Percentiles rank a stretch among this genome's conserved stretches.
phyloP scores from a whole-genome alignment of 2,329 filamentous ascomycete species.

The Monosporascus sp. region DNA sequence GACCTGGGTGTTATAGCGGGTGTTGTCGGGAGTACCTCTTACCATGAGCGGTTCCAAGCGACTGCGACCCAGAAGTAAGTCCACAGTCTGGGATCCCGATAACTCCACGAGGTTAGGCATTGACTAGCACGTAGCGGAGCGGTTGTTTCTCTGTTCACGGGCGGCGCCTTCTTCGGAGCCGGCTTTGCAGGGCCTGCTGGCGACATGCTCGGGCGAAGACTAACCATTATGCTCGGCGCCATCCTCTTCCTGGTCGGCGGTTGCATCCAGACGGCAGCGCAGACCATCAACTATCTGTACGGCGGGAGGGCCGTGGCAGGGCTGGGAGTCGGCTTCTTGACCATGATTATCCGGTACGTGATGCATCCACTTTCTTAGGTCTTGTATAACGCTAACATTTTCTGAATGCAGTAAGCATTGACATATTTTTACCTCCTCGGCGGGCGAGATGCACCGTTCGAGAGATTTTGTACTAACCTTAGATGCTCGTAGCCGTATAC shows the following conservation, averaged over 20 bases:
- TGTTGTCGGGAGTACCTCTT: constrained; percentile 44
- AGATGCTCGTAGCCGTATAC: constrained; percentile 48
- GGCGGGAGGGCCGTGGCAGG: constrained; percentile 66
- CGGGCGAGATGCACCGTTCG: background rate
- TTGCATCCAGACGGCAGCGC: constrained; percentile 65
- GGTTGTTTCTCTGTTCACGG: constrained; percentile 74
- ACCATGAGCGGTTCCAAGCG: constrained; percentile 33
- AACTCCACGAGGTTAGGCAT: background rate
- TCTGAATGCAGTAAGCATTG: constrained; percentile 4
- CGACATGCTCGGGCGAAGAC: constrained; percentile 54
- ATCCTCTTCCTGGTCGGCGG: constrained; percentile 69
- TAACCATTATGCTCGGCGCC: constrained; percentile 67
- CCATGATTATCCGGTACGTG: constrained; percentile 34
- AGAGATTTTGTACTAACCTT: constrained; percentile 13
- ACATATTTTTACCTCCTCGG: background rate
- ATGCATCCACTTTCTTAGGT: constrained; percentile 30
- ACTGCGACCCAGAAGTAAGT: constrained; percentile 32
- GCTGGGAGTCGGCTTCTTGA: constrained; percentile 45
- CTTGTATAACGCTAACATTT: constrained; percentile 31
- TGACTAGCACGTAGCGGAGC: constrained; percentile 44
- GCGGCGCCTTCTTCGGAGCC: constrained; percentile 59
- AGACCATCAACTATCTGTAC: constrained; percentile 55
- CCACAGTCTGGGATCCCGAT: background rate
- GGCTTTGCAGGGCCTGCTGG: constrained; percentile 51
- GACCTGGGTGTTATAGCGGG: constrained; percentile 49